Base-by-base conservation (phyloP, 768 basidiomycete species). In the Xanthoconium stramineum region DNA sequence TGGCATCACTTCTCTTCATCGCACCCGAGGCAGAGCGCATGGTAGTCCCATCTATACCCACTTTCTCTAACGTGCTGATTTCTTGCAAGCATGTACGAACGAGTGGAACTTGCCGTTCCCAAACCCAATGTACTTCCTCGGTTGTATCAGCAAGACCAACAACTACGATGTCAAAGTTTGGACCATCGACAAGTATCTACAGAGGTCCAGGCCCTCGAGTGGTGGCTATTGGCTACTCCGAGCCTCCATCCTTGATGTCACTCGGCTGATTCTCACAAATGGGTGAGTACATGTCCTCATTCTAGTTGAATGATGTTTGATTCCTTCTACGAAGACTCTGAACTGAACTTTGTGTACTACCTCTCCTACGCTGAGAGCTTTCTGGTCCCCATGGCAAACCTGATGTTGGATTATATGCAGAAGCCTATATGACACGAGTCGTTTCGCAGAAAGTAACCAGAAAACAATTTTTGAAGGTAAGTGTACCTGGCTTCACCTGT, bases 1-100 rank as follows among this genome's bases (percentile, higher is more conserved):
- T 86, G 88, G 24, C 24, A 24, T 4, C 24, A 24, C 24, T 24
- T 56, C 82, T 98, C 63, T 90, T 95, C 74, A 77, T 97, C n/a
- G n/a, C n/a, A n/a, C 83, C 91, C 37, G 97, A 98, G 72, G 92
- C 88, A 59, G 95, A 98, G 71, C 94, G 97, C 70, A 93, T 93
- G 40, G 83, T 92, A 59, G 85, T 92, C 11, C 95, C 95, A 0
- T 86, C 89, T 24, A 86, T 93, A 29, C 75, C 30, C 89, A 94
- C 73, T 88, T 96, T 66, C 80, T 89, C n/a, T 80, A 81, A 67
- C 86, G 92, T 64, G 83, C 90, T 36, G 91, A 95, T 56, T 83
- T 83, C 6, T 83, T 85, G 13, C 94, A 86, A 80, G 79, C 14
- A 82, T 85, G 61, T 80, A 84, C 0, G 93, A 97, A 62, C 88